A percentile compares a stretch with the other conserved stretches of the same genome.
Conservation (phyloP, 371 early-diverging fungal genomes). For the Mucor circinelloides region DNA sequence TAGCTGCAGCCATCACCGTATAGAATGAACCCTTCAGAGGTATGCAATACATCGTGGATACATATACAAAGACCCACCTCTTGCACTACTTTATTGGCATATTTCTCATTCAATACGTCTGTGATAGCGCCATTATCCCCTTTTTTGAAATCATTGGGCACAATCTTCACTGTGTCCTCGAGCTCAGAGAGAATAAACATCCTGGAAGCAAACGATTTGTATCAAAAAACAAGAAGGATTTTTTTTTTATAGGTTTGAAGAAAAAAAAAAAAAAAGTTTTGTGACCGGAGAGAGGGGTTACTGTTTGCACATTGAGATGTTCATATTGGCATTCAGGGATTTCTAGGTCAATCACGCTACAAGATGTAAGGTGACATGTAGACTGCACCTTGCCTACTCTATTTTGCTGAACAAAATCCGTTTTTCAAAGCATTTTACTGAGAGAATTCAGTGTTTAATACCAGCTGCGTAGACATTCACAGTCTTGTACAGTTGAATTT, state of each 20-base stretch:
- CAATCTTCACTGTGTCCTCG: constrained; percentile 84
- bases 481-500: no score
- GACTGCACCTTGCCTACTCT: no score
- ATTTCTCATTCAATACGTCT: constrained; percentile 91
- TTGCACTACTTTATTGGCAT: constrained; percentile 91
- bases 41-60: constrained; percentile 77
- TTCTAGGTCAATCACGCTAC: no score
- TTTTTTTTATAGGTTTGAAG: background rate
- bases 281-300: background rate
- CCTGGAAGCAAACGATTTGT: background rate
- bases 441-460: no score
- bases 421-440: no score
- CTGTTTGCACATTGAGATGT: background rate
- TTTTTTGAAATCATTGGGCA: constrained; percentile 79
- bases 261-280: background rate
- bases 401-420: no score
- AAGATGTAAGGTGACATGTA: no score
- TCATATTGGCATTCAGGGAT: background rate
- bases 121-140: constrained; percentile 74
- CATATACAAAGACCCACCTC: constrained; percentile 91
- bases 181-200: constrained; percentile 88
- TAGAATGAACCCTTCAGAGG: constrained; percentile 83
- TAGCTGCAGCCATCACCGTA: constrained; percentile 83
- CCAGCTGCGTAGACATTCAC: no score
- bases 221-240: background rate